Percentiles rank a stretch among this genome's conserved stretches.
These are phyloP conservation scores for Neonectria magnoliae DNA, from an alignment of 2,329 filamentous ascomycete genomes.

Conservation along the genomic window DNA sequence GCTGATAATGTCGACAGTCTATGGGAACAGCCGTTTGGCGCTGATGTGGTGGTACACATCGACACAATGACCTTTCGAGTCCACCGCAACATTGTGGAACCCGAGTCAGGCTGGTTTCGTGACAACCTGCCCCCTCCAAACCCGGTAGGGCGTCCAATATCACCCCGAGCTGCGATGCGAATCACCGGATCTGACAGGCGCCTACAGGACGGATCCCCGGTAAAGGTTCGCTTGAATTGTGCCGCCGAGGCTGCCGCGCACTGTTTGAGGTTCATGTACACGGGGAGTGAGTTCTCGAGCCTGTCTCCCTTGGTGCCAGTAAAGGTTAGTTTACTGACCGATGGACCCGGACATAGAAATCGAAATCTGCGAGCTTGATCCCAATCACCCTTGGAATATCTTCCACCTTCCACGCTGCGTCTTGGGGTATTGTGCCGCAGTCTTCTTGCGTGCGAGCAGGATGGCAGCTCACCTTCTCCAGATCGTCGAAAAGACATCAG, in stretches of 20 bases:
- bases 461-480: conserved; percentile 43
- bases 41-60: conserved; percentile 45
- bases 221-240: conserved; percentile 39
- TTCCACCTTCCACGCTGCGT: conserved; percentile 46
- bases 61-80: conserved; percentile 39
- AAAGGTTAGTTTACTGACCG: conserved; percentile 5
- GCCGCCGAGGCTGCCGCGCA: conserved; percentile 42
- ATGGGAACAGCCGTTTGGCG: conserved; percentile 46
- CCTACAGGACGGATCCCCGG: conserved; percentile 42
- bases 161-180: neutral
- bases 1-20: conserved; percentile 40
- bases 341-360: conserved; percentile 29
- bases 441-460: conserved; percentile 42
- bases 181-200: conserved; percentile 11
- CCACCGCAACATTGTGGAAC: conserved; percentile 49
- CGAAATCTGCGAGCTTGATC: conserved; percentile 44
- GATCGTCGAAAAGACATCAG: conserved; percentile 41
- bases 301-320: neutral
- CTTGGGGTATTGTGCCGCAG: conserved; percentile 47
- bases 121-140: conserved; percentile 45
- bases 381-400: conserved; percentile 38
- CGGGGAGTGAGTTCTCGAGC: conserved; percentile 41
- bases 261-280: conserved; percentile 50
- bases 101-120: conserved; percentile 48
- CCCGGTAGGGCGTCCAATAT: conserved; percentile 34